Conservation (phyloP, 257 asterid species). For the Solanum sitiens region DNA sequence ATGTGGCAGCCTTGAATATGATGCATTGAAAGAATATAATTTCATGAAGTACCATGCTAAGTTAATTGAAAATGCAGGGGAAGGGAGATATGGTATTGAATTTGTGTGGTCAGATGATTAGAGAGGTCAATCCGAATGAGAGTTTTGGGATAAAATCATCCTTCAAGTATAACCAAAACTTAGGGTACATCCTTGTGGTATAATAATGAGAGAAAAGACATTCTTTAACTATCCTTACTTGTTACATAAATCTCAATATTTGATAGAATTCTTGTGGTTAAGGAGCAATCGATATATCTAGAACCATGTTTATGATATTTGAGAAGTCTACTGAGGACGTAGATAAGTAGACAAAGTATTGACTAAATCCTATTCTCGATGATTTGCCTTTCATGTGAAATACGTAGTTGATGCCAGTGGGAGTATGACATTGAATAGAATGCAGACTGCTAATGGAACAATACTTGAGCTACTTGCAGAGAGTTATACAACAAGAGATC, state of each 20-base stretch:
- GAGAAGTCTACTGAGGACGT: neutral
- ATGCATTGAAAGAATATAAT: conserved; percentile 34
- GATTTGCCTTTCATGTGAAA: conserved; percentile 52
- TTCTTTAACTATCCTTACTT: neutral
- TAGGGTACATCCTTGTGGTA: too few species aligned
- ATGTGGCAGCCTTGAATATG: conserved; percentile 47
- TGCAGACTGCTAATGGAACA: conserved; percentile 98
- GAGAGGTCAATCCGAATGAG: conserved; percentile 48
- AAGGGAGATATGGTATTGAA: conserved; percentile 35
- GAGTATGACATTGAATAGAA: conserved; percentile 34
- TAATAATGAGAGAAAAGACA: too few species aligned
- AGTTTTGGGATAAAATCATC: too few species aligned
- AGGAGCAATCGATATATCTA: neutral
- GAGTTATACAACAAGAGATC: conserved; percentile 97
- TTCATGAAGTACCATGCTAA: conserved; percentile 62
- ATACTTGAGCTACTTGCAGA: conserved; percentile 90
- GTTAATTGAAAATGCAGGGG: conserved; percentile 80
- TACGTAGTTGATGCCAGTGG: conserved; percentile 90
- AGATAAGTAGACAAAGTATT: neutral
- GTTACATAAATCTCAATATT: neutral
- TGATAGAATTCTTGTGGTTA: neutral
- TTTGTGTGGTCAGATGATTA: conserved; percentile 46
- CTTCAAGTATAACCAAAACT: too few species aligned
- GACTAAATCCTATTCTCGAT: neutral
- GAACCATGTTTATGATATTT: neutral